Conservation (phyloP, 495 filamentous ascomycete genomes). For the Opeltia flavorubescens region DNA sequence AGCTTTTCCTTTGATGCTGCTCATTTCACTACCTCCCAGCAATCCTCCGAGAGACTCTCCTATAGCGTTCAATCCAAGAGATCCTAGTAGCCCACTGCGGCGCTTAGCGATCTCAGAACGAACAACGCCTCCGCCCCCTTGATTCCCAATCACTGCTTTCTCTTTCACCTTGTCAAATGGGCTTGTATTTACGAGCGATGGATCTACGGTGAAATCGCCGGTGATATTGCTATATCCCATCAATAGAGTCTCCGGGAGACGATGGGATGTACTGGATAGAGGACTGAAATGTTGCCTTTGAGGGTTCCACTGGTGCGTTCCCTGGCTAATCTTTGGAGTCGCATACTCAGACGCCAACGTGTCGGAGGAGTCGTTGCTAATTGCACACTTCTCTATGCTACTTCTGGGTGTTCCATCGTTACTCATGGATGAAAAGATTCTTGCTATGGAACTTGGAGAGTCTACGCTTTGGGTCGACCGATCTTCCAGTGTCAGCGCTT, state of each 20-base stretch:
- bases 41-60: conserved; percentile 80
- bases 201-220: conserved; percentile 82
- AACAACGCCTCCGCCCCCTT: conserved; percentile 66
- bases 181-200: conserved; percentile 74
- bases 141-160: conserved; percentile 78
- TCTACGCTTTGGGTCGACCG: conserved; percentile 19
- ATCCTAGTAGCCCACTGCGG: conserved; percentile 65
- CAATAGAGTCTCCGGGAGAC: conserved; percentile 63
- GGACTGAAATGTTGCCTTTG: conserved; percentile 31
- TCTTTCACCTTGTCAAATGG: conserved; percentile 93
- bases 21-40: conserved; percentile 70
- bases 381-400: conserved; percentile 86
- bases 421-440: conserved; percentile 61
- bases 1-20: conserved; percentile 80
- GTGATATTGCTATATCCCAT: conserved; percentile 97
- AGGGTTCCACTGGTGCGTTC: conserved; percentile 51
- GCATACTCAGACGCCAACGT: conserved; percentile 87
- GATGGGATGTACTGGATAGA: too few relatives aligned
- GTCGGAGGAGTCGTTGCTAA: conserved; percentile 87
- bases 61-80: conserved; percentile 78
- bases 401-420: conserved; percentile 57
- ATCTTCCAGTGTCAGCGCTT: too few relatives aligned
- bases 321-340: conserved; percentile 41
- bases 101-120: conserved; percentile 63
- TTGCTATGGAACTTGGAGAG: conserved; percentile 46